A percentile compares a stretch with the other conserved stretches of the same genome.
These are phyloP conservation scores for Fusarium nygamai DNA, from an alignment of 2,329 filamentous ascomycete species.

Conservation along the genomic window DNA sequence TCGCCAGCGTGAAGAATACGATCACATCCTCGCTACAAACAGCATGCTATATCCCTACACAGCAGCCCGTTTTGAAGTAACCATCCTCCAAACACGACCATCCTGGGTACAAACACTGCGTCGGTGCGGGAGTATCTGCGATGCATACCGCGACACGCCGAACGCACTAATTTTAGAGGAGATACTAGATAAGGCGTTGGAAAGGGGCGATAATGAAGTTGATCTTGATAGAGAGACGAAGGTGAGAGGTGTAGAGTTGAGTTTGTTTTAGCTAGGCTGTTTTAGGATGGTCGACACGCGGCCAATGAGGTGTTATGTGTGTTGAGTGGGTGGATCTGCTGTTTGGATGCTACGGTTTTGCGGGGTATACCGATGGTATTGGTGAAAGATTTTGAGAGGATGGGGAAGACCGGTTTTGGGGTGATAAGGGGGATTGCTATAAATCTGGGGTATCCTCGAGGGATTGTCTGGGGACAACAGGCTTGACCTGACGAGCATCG, in stretches of 20 bases:
- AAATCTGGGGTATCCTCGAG: background rate
- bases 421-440: background rate
- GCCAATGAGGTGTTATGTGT: background rate
- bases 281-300: slow-evolving; percentile 13
- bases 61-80: slow-evolving; percentile 40
- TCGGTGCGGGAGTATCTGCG: slow-evolving; percentile 2
- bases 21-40: slow-evolving; percentile 37
- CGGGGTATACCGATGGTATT: background rate
- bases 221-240: slow-evolving; percentile 28
- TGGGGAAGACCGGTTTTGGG: background rate
- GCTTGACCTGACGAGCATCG: fast-evolving
- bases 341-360: background rate
- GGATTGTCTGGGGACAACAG: fast-evolving
- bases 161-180: slow-evolving; percentile 21
- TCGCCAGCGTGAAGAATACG: slow-evolving; percentile 10
- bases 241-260: slow-evolving; percentile 20
- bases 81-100: slow-evolving; percentile 16
- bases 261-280: slow-evolving; percentile 13
- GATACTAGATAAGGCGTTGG: slow-evolving; percentile 27
- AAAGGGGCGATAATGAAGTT: slow-evolving; percentile 12
- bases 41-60: slow-evolving; percentile 43
- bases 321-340: slow-evolving; percentile 1
- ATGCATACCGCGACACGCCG: slow-evolving; percentile 16
- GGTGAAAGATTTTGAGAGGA: background rate
- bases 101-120: slow-evolving; percentile 28